Conservation (phyloP, 2,329 filamentous ascomycete genomes). For the Monosporascus ibericus region DNA sequence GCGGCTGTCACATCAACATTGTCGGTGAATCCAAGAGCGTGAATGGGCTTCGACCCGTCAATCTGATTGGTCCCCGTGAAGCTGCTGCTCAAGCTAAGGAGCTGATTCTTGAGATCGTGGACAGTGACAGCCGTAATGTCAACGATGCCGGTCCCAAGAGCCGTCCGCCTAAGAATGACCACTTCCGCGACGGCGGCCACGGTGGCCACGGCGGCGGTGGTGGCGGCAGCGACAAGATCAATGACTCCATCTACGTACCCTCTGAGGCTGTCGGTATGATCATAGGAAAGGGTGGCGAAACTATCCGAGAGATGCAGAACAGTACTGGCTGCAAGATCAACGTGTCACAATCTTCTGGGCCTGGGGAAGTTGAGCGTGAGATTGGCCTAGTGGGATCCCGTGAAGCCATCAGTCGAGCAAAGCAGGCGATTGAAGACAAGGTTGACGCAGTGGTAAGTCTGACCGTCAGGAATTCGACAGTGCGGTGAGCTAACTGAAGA, state of each 20-base stretch:
- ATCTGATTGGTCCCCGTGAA: slow-evolving; percentile 73
- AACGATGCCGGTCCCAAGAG: slow-evolving; percentile 27
- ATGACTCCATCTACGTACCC: slow-evolving; percentile 77
- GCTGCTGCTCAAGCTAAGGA: slow-evolving; percentile 76
- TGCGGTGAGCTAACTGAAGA: slow-evolving; percentile 21
- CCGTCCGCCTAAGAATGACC: slow-evolving; percentile 29
- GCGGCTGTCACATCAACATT: slow-evolving; percentile 93
- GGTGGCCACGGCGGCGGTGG: slow-evolving; percentile 15
- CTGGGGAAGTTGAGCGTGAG: slow-evolving; percentile 73
- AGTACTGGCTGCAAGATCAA: slow-evolving; percentile 91
- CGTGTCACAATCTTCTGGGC: slow-evolving; percentile 73
- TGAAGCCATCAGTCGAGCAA: slow-evolving; percentile 73
- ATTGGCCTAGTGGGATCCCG: slow-evolving; percentile 77
- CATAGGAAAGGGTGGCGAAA: slow-evolving; percentile 89
- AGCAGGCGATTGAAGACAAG: slow-evolving; percentile 83
- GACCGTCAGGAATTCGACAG: background rate
- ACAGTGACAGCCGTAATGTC: slow-evolving; percentile 69
- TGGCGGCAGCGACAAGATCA: slow-evolving; percentile 58
- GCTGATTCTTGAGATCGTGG: slow-evolving; percentile 87
- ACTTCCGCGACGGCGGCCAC: slow-evolving; percentile 35
- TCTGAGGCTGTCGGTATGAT: slow-evolving; percentile 95
- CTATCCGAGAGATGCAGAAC: slow-evolving; percentile 89
- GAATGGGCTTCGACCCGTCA: slow-evolving; percentile 83
- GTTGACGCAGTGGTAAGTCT: slow-evolving; percentile 76
- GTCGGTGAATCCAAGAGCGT: slow-evolving; percentile 89